A percentile compares a stretch with the other conserved stretches of the same genome.
phyloP scores from a whole-genome alignment of 495 filamentous ascomycete species.

The Penicillium argentinense region DNA sequence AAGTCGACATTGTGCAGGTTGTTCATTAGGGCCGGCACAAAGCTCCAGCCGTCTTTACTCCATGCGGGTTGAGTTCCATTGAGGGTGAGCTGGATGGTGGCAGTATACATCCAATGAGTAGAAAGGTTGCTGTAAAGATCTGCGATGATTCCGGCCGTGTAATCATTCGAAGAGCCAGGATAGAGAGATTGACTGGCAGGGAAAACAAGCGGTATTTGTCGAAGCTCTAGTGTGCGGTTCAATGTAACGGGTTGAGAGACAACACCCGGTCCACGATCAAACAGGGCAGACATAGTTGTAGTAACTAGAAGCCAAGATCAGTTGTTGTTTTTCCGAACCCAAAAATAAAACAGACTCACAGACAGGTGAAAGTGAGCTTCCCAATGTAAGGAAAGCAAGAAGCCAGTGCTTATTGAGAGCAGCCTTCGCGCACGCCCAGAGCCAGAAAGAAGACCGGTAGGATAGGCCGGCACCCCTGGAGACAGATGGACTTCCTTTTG shows the following conservation, averaged over 20 bases:
- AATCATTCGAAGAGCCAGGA: slow-evolving; percentile 7
- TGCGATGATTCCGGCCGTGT: slow-evolving; percentile 2
- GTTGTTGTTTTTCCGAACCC: too few species aligned
- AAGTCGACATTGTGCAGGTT: not conserved
- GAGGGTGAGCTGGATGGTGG: slow-evolving; percentile 27
- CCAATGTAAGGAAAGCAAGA: slow-evolving; percentile 27
- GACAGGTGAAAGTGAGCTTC: slow-evolving; percentile 27
- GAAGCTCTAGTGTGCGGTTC: slow-evolving; percentile 16
- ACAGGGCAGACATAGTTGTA: slow-evolving; percentile 39
- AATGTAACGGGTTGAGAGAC: slow-evolving; percentile 12
- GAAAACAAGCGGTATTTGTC: slow-evolving; percentile 17
- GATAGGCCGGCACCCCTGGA: slow-evolving; percentile 22
- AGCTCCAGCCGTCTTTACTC: slow-evolving; percentile 39
- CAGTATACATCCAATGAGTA: slow-evolving; percentile 30
- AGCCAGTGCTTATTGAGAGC: slow-evolving; percentile 31
- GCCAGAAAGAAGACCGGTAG: slow-evolving; percentile 31
- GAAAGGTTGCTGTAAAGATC: slow-evolving; percentile 20
- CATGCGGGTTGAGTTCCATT: slow-evolving; percentile 33
- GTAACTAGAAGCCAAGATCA: slow-evolving; percentile 26
- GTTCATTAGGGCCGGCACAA: slow-evolving; percentile 25
- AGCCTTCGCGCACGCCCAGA: slow-evolving; percentile 31
- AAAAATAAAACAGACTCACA: slow-evolving; percentile 34
- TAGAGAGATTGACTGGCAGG: slow-evolving; percentile 1
- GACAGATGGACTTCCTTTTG: slow-evolving; percentile 13
- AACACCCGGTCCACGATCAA: slow-evolving; percentile 17